Base-by-base conservation (phyloP, 148 eudicot species). In the Euryodendron excelsum region DNA sequence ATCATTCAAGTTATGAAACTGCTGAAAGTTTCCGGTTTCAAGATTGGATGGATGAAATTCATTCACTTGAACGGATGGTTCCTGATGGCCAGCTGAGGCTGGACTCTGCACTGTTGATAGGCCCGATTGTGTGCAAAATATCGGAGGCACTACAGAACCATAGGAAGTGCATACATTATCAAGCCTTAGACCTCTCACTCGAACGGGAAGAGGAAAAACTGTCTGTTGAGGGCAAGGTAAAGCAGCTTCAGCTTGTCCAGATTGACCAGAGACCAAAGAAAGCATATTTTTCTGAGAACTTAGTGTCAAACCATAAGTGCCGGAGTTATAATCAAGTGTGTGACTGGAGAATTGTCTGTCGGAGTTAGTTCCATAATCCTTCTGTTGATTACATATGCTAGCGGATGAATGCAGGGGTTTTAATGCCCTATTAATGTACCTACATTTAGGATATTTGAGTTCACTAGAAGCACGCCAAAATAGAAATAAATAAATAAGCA, bases 381-480 rank as follows among this genome's bases (percentile, higher is more conserved):
- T 83, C 80, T 80, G 81, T 80, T 81, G 85, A 83, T 79, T 48
- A 59, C 81, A 78, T 30, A 76, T 85, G 66, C 84, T 81, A 41
- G 80, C 80, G 21, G 91, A 82, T 80, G 89, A 77, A 58, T 69
- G 73, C 21, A 50, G 67, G 41, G 79, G 67, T 55, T 77, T 89
- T 41, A 80, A 47, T 77, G 80, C 59, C 90, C 73, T 89, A 82
- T 84, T 84, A 36, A 86, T 69, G 66, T 91, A 94, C 90, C 98
- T 93, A 89, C 82, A 84, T 62, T 27, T 34, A 31, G 37, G 28
- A 63, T 39, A 9, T 45, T 34, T 55, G 36, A 72, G 37, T 23
- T 59, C 1, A 61, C 70, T 71, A 47, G 69, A 31, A 50, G 8
- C n/a, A 59, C 21, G 28, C 12, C 55, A 30, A 63, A 25, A 74